Conservation (phyloP, 768 basidiomycete species). For the Leucocoprinus leucothites region DNA sequence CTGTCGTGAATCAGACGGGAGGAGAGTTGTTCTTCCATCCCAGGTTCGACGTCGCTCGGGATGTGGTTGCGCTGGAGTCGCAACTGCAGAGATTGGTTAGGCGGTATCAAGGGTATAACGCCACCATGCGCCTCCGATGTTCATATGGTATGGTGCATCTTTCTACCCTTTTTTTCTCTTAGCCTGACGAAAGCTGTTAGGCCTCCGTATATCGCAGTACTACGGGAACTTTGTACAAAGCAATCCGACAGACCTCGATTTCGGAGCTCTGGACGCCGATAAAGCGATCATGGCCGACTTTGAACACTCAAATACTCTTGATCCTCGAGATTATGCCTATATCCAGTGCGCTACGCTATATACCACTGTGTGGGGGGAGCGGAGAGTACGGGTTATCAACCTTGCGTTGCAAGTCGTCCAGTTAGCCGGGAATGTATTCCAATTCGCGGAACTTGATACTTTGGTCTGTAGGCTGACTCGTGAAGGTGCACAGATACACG, state of each 20-base stretch:
- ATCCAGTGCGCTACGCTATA: constrained; percentile 89
- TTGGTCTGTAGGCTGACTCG: constrained; percentile 72
- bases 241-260: constrained; percentile 68
- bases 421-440: constrained; percentile 89
- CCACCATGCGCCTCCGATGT: constrained; percentile 76
- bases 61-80: constrained; percentile 63
- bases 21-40: constrained; percentile 93
- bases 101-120: constrained; percentile 77
- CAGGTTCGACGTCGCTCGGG: constrained; percentile 71
- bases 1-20: constrained; percentile 71
- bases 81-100: constrained; percentile 69
- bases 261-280: constrained; percentile 79
- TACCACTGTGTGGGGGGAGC: constrained; percentile 71
- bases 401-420: constrained; percentile 78
- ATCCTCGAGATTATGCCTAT: constrained; percentile 69
- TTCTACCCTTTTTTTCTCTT: background rate
- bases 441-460: constrained; percentile 87
- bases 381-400: constrained; percentile 84
- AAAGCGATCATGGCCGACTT: constrained; percentile 75
- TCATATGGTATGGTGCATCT: constrained; percentile 62
- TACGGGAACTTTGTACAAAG: constrained; percentile 72
- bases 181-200: constrained; percentile 26
- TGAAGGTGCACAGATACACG: constrained; percentile 49
- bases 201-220: constrained; percentile 61
- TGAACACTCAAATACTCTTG: constrained; percentile 66